These are phyloP conservation scores for Gigaspora rosea DNA, from an alignment of 192 early-diverging fungal species.

Conservation along the genomic window DNA sequence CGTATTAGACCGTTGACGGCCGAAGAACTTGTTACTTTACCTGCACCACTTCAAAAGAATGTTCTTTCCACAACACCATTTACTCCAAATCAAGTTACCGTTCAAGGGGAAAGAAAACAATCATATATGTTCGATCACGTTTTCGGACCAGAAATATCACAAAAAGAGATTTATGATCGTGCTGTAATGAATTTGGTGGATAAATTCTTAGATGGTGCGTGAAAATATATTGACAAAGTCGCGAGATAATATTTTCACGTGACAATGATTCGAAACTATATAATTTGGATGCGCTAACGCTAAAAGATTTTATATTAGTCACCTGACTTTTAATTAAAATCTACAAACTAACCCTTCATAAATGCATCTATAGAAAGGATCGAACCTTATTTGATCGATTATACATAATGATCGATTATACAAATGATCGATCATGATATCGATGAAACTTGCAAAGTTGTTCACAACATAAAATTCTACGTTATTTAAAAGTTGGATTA, in stretches of 20 bases:
- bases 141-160: slow-evolving; percentile 59
- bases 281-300: no score
- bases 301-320: no score
- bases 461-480: no score
- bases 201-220: slow-evolving; percentile 49
- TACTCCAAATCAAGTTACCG: not conserved
- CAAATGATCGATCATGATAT: no score
- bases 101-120: slow-evolving; percentile 26
- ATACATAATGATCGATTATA: no score
- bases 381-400: no score
- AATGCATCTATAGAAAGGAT: no score
- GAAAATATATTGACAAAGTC: not conserved
- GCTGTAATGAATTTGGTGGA: slow-evolving; percentile 48
- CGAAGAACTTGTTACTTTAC: not conserved
- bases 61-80: not conserved
- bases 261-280: slow-evolving; percentile 12
- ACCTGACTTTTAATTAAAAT: no score
- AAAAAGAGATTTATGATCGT: slow-evolving; percentile 60
- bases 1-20: not conserved
- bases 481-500: no score
- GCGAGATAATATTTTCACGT: not conserved
- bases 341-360: no score
- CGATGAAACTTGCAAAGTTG: no score
- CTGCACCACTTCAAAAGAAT: not conserved
- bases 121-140: slow-evolving; percentile 67